Percentiles rank a stretch among this genome's conserved stretches.
phyloP scores from a whole-genome alignment of 2,329 filamentous ascomycete genomes.

The Allantophomopsis lycopodina region DNA sequence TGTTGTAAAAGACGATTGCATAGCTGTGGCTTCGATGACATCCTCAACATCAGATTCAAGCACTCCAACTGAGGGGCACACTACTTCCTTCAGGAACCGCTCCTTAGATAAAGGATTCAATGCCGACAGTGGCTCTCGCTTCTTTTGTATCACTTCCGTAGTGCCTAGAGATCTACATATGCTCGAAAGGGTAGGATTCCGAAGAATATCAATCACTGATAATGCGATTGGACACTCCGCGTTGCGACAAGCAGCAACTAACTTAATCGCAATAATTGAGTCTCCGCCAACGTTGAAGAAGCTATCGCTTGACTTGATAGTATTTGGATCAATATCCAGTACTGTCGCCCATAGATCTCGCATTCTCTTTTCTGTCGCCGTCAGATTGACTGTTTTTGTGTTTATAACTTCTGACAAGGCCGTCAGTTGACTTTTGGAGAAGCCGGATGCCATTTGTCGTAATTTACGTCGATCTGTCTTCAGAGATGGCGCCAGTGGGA shows the following conservation, averaged over 20 bases:
- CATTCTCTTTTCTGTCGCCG: constrained; percentile 10
- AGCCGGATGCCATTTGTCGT: neutral
- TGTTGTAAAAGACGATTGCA: constrained; percentile 4
- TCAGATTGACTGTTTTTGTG: constrained; percentile 2
- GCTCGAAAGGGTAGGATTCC: constrained; percentile 2
- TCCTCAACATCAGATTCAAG: constrained; percentile 2
- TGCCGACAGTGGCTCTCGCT: neutral
- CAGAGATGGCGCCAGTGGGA: constrained; percentile 17
- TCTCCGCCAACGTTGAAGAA: constrained; percentile 28
- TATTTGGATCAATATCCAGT: constrained; percentile 20
- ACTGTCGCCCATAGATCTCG: constrained; percentile 25
- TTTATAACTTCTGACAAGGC: neutral
- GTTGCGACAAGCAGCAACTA: constrained; percentile 18
- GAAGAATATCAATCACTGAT: constrained; percentile 5
- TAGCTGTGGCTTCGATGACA: constrained; percentile 5
- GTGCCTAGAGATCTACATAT: constrained; percentile 3
- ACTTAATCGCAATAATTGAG: constrained; percentile 28
- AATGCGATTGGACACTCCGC: constrained; percentile 2
- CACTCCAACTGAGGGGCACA: too few relatives aligned
- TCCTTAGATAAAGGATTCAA: too few relatives aligned
- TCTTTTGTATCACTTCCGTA: neutral
- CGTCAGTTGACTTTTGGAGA: neutral
- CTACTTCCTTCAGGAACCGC: too few relatives aligned
- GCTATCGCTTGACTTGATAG: constrained; percentile 15
- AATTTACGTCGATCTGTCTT: constrained; percentile 19